These are phyloP conservation scores for Melampsora larici-populina DNA, from an alignment of 1,284 basidiomycete genomes.

Conservation along the genomic window DNA sequence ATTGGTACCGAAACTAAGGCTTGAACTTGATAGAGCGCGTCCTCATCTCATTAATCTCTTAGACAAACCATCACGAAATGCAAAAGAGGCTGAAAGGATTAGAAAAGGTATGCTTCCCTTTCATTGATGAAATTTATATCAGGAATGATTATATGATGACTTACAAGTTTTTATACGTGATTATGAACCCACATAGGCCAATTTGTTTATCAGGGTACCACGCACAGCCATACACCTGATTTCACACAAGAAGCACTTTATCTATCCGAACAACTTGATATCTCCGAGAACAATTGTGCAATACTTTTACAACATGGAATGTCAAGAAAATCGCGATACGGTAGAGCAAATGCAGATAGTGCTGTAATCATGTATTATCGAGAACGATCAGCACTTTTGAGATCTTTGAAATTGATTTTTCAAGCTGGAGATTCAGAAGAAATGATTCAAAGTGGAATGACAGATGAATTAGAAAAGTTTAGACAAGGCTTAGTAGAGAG, in stretches of 20 bases:
- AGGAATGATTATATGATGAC: background rate
- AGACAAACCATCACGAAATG: slow-evolving; percentile 29
- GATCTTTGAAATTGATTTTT: slow-evolving; percentile 32
- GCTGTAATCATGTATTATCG: slow-evolving; percentile 43
- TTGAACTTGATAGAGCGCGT: slow-evolving; percentile 41
- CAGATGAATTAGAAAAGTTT: no score
- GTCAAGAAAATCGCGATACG: slow-evolving; percentile 37
- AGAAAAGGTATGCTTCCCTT: slow-evolving; percentile 20
- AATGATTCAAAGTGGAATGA: slow-evolving; percentile 22
- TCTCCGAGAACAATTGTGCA: slow-evolving; percentile 42
- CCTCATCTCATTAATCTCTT: slow-evolving; percentile 32
- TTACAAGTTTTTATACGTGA: background rate
- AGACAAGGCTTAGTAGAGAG: slow-evolving; percentile 26
- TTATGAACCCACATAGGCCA: slow-evolving; percentile 11
- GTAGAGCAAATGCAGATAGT: slow-evolving; percentile 40
- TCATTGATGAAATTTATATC: background rate
- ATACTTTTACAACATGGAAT: slow-evolving; percentile 43
- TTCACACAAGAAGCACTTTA: slow-evolving; percentile 43
- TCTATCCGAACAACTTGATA: slow-evolving; percentile 41
- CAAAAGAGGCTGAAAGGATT: slow-evolving; percentile 39
- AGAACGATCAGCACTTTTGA: slow-evolving; percentile 38
- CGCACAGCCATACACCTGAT: slow-evolving; percentile 29
- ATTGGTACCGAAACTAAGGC: slow-evolving; percentile 17
- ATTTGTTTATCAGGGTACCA: slow-evolving; percentile 36
- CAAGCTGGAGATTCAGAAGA: slow-evolving; percentile 21